phyloP scores from a whole-genome alignment of 495 filamentous ascomycete genomes.

The Lasiosphaeria ovina region DNA sequence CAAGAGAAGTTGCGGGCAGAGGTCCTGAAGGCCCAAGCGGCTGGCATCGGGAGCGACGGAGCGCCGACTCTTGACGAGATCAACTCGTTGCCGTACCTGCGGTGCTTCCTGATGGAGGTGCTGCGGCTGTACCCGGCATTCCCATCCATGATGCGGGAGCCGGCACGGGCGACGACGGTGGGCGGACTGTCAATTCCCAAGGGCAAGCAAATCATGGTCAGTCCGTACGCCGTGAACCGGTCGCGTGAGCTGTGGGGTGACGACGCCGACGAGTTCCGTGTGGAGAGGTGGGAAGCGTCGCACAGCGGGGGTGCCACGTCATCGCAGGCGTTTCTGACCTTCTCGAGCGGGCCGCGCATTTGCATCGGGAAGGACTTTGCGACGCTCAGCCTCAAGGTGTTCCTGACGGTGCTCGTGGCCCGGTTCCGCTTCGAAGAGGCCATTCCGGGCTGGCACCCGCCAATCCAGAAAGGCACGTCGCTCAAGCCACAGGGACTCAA shows the following conservation, averaged over 20 bases:
- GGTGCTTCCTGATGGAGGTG: constrained; percentile 7
- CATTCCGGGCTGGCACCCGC: constrained; percentile 2
- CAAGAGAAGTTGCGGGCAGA: constrained; percentile 4
- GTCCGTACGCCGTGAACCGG: constrained; percentile 2
- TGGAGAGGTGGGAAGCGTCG: neutral
- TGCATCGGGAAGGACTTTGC: constrained; percentile 9
- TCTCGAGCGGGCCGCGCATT: constrained; percentile 5
- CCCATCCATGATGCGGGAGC: constrained; percentile 4
- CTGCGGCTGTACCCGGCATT: constrained; percentile 3
- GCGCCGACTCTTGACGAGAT: constrained; percentile 3
- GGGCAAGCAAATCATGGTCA: constrained; percentile 4
- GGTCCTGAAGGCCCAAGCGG: neutral
- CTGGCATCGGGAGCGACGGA: neutral
- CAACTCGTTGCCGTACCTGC: constrained; percentile 1
- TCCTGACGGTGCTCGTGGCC: neutral
- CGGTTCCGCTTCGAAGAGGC: neutral
- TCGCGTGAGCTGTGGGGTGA: constrained; percentile 6
- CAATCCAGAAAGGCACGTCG: constrained; percentile 3
- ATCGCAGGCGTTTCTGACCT: constrained; percentile 5
- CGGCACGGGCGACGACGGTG: neutral
- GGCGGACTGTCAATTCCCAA: constrained; percentile 2
- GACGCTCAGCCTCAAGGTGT: constrained; percentile 6
- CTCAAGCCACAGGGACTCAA: constrained; percentile 5
- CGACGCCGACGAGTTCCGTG: constrained; percentile 5
- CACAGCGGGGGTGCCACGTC: constrained; percentile 2